Evolutionary conservation across 306 rosid species (phyloP).

Genomic region (Corylus americana): DNA sequence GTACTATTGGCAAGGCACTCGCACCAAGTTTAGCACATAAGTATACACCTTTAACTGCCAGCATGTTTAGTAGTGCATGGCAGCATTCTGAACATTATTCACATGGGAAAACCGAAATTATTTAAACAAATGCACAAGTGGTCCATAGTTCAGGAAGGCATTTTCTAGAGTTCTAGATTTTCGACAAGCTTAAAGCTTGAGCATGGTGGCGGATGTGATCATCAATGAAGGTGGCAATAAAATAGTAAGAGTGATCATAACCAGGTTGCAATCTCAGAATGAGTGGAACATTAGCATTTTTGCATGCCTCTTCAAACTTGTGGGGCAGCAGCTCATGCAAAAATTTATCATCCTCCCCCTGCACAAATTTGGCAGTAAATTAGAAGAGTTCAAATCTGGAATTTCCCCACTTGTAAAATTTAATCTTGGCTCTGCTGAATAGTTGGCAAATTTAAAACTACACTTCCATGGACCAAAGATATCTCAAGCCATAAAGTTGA

Average conservation of each 20-base stretch:
- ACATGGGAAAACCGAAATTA: not conserved
- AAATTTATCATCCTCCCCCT: constrained; percentile 89
- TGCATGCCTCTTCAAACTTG: constrained; percentile 87
- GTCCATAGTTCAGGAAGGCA: constrained; percentile 17
- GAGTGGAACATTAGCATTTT: constrained; percentile 61
- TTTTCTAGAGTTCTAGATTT: constrained; percentile 19
- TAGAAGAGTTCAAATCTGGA: not conserved
- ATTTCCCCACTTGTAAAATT: too few species aligned
- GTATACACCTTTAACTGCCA: not conserved
- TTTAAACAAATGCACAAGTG: not conserved
- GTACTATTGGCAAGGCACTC: not conserved
- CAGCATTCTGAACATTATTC: not conserved
- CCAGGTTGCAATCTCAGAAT: constrained; percentile 72
- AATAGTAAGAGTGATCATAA: constrained; percentile 82
- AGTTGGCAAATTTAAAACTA: too few species aligned
- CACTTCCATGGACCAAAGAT: too few species aligned
- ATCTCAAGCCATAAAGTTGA: too few species aligned
- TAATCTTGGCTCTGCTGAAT: too few species aligned
- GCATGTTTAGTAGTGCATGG: not conserved
- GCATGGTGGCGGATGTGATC: constrained; percentile 93
- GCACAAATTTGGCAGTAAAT: constrained; percentile 24
- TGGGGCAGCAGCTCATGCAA: constrained; percentile 64
- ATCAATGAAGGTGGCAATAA: constrained; percentile 82
- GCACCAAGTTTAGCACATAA: not conserved
- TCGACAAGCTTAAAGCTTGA: constrained; percentile 56